These are phyloP conservation scores for Rhizoctonia solani DNA, from an alignment of 1,284 basidiomycete species.

Conservation along the genomic window DNA sequence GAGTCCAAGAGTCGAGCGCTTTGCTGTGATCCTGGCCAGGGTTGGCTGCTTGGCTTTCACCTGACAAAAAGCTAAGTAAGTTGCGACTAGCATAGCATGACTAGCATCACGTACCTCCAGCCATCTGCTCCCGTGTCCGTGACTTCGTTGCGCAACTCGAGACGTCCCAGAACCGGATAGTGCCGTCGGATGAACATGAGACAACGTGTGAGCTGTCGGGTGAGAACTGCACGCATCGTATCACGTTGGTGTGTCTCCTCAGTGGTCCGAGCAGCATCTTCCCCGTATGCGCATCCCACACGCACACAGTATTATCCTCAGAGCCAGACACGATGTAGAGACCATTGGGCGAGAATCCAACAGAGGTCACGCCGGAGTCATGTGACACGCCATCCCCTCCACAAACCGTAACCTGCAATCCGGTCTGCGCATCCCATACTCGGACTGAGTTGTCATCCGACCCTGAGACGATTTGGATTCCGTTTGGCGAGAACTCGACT, in stretches of 20 bases:
- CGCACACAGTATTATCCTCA: too few relatives aligned
- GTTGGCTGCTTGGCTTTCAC: background rate
- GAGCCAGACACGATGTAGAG: too few relatives aligned
- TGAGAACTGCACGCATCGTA: background rate
- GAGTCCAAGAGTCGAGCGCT: background rate
- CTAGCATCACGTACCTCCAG: too few relatives aligned
- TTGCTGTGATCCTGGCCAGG: background rate
- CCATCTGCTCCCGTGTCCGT: too few relatives aligned
- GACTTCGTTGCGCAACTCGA: background rate
- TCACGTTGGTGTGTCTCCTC: background rate
- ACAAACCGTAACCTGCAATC: too few relatives aligned
- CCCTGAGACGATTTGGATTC: background rate
- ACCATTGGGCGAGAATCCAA: too few relatives aligned
- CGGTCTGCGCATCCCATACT: too few relatives aligned
- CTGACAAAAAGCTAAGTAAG: background rate
- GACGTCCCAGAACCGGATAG: conserved; percentile 5
- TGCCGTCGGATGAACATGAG: background rate
- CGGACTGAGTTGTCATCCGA: background rate
- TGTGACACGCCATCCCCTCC: too few relatives aligned
- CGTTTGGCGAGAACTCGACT: conserved; percentile 18
- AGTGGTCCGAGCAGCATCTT: background rate
- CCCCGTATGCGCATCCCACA: background rate
- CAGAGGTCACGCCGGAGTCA: too few relatives aligned
- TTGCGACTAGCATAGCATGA: background rate
- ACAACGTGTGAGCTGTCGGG: background rate